phyloP scores from a whole-genome alignment of 164 flowering plant species.

The Umbellularia californica region DNA sequence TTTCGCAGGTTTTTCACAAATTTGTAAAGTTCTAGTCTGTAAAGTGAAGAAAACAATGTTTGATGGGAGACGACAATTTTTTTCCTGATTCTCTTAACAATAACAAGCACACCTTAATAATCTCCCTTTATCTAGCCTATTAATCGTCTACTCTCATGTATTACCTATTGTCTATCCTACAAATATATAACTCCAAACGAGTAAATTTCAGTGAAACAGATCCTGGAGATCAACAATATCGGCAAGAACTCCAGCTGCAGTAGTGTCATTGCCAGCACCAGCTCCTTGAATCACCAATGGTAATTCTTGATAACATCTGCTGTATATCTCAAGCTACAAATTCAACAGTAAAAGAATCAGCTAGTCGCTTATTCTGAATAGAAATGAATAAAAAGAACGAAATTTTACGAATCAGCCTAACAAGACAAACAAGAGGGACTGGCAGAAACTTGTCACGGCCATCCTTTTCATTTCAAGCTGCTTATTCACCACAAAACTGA shows the following conservation, averaged over 20 bases:
- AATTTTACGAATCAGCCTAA: background rate
- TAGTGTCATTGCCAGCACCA: constrained; percentile 91
- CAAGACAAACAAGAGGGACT: too few species aligned
- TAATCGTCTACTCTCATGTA: background rate
- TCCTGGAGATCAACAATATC: constrained; percentile 84
- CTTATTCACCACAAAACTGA: too few species aligned
- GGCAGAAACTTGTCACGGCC: too few species aligned
- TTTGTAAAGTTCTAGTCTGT: background rate
- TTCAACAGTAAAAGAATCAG: background rate
- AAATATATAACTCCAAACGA: background rate
- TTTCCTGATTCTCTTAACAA: background rate
- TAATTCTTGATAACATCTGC: constrained; percentile 56
- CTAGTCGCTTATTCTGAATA: background rate
- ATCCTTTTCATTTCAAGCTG: too few species aligned
- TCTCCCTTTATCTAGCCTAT: too few species aligned
- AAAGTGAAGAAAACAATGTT: background rate
- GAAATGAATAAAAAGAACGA: background rate
- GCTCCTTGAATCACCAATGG: constrained; percentile 93
- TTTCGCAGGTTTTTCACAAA: too few species aligned
- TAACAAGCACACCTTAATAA: too few species aligned
- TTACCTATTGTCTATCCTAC: background rate
- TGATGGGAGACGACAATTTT: background rate
- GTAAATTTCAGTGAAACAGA: constrained; percentile 37
- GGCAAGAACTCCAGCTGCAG: constrained; percentile 91
- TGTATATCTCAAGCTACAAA: constrained; percentile 72